phyloP scores from a whole-genome alignment of 257 asterid species.

The Solanum pimpinellifolium region DNA sequence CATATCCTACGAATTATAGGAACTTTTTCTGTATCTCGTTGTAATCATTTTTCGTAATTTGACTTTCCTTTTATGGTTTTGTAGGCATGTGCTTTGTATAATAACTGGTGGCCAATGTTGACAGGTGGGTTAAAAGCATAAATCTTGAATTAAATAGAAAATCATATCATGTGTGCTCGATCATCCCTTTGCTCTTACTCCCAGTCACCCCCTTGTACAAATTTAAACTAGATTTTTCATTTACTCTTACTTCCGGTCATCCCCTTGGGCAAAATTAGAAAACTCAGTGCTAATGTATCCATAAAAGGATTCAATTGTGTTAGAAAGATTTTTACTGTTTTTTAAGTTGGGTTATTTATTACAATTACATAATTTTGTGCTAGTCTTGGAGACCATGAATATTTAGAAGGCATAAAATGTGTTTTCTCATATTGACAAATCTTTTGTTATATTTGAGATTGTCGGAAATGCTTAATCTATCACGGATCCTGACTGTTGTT shows the following conservation, averaged over 20 bases:
- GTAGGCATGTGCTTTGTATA: constrained; percentile 88
- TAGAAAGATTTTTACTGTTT: neutral
- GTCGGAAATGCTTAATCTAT: neutral
- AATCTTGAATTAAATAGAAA: neutral
- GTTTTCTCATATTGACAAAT: neutral
- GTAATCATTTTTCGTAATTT: constrained; percentile 4
- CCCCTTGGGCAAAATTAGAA: neutral
- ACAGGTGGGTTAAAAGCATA: constrained; percentile 37
- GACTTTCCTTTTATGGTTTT: constrained; percentile 7
- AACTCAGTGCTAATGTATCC: neutral
- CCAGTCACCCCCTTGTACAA: neutral
- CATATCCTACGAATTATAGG: neutral
- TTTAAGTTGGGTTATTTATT: neutral
- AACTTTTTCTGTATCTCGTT: neutral
- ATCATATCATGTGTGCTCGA: neutral
- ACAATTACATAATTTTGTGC: neutral
- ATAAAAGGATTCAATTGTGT: neutral
- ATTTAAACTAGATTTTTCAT: neutral
- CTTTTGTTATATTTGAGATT: neutral
- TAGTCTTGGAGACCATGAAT: neutral
- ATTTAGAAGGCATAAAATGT: neutral
- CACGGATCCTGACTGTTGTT: neutral
- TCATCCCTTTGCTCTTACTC: neutral
- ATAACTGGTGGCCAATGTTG: constrained; percentile 99
- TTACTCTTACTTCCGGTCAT: neutral